Base-by-base conservation (phyloP, 176 grass and related monocot genomes). In the Areca catechu region DNA sequence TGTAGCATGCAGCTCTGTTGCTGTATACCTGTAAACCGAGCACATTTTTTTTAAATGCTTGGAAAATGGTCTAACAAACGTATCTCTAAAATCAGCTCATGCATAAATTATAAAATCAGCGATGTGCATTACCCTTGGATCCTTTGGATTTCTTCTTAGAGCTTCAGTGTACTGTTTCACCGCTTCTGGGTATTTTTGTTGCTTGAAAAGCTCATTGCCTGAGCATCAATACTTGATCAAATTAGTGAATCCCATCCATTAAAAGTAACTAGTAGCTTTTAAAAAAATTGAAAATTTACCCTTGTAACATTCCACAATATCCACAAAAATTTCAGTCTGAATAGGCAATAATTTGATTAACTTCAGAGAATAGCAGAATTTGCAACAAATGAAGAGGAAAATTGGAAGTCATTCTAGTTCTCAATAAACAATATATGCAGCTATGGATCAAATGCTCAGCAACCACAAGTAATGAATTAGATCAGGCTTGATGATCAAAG, bases 1-100 rank as follows among this genome's bases (percentile, higher is more conserved):
- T 98, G 60, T 93, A 98, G 63, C 84, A 98, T 43, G 94, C 94
- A 51, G 94, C 94, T 71, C 94, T 88, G 23, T 98, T 98, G 73
- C 94, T 98, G 73, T 98, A 98, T 7, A 89, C 93, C 93, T 98
- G 73, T 27, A 22, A 51, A 28, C 27, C 5, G 5, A 28, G 48
- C 56, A 16, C n/a, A 60, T 20, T 22, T 55, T 55, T 22, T 12
- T 20, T 55, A 20, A 55, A 55, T 20, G 12, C 53, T 7, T 21
- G 7, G 12, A 20, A 22, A 22, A 18, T 20, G 20, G 53, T 55
- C 53, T 10, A 55, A 22, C 19, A 22, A 18, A 55, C 7, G 20
- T 55, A 43, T 22, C 3, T 3, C 14, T 7, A 21, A 55, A 10
- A 10, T 18, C 53, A 19, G 5, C 51, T 53, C 19, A 4, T 19